These are phyloP conservation scores for Tolypocladium inflatum DNA, from an alignment of 2,329 filamentous ascomycete genomes.

Conservation along the genomic window DNA sequence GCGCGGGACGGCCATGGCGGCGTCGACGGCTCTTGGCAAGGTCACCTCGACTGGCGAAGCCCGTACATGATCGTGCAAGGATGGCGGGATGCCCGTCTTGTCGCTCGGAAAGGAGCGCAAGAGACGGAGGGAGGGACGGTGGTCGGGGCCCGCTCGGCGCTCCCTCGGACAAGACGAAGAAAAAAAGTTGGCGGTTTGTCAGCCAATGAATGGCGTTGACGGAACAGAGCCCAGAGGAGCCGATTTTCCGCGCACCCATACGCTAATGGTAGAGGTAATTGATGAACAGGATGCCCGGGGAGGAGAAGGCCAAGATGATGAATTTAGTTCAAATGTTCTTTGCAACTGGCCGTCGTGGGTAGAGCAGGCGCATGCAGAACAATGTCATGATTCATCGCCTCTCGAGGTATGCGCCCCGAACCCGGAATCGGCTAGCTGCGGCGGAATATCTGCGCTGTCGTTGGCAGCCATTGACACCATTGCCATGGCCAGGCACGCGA, in stretches of 20 bases:
- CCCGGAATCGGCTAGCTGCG: background rate
- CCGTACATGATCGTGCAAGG: background rate
- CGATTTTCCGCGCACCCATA: no score
- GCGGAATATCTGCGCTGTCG: background rate
- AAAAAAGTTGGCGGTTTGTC: background rate
- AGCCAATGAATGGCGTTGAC: background rate
- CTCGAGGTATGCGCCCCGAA: no score
- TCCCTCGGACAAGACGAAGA: background rate
- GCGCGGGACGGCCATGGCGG: constrained; percentile 11
- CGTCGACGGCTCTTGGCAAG: background rate
- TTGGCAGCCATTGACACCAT: background rate
- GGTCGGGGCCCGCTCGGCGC: background rate
- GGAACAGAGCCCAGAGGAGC: background rate
- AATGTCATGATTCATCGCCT: background rate
- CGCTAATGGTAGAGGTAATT: no score
- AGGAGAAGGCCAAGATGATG: no score
- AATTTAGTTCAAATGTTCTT: no score
- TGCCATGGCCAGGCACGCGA: background rate
- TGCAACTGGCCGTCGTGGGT: no score
- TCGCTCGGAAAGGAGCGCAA: background rate
- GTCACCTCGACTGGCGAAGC: background rate
- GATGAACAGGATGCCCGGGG: no score
- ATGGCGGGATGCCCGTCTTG: background rate
- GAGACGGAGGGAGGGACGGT: background rate
- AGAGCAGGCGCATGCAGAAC: no score